These are phyloP conservation scores for Cyclostephanos invisitatus DNA, from an alignment of 108 stramenopile species.

Conservation along the genomic window DNA sequence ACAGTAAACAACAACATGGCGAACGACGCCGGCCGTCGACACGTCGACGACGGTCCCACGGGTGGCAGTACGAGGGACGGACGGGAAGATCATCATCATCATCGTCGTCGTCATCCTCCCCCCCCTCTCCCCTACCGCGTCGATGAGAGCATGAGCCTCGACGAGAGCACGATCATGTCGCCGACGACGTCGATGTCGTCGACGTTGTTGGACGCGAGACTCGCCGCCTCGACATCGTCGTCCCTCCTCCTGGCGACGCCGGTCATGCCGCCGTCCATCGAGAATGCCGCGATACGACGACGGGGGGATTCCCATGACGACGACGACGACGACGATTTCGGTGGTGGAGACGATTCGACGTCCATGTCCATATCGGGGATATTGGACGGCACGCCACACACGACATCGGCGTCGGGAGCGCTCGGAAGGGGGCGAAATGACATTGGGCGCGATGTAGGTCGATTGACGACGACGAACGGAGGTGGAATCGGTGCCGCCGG, in stretches of 20 bases:
- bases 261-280: too few relatives aligned
- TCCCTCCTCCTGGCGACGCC: constrained; percentile 2
- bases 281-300: too few relatives aligned
- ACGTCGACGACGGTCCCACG: neutral
- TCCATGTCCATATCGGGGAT: constrained; percentile 29
- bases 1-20: neutral
- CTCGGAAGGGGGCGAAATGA: neutral
- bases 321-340: neutral
- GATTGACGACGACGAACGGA: neutral
- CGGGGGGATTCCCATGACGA: too few relatives aligned
- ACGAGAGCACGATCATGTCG: constrained; percentile 34
- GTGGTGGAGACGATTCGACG: constrained; percentile 9
- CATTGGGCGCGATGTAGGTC: neutral
- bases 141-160: constrained; percentile 44
- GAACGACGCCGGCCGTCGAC: constrained; percentile 15
- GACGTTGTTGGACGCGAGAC: neutral
- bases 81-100: neutral
- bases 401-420: neutral
- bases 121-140: constrained; percentile 20
- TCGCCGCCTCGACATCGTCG: neutral
- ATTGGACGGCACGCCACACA: constrained; percentile 6
- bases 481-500: neutral
- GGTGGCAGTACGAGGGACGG: neutral
- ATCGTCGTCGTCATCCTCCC: neutral
- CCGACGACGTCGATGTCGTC: too few relatives aligned